Evolutionary conservation across 176 grass and related monocot species (phyloP).

Genomic region (Dactylis glomerata): DNA sequence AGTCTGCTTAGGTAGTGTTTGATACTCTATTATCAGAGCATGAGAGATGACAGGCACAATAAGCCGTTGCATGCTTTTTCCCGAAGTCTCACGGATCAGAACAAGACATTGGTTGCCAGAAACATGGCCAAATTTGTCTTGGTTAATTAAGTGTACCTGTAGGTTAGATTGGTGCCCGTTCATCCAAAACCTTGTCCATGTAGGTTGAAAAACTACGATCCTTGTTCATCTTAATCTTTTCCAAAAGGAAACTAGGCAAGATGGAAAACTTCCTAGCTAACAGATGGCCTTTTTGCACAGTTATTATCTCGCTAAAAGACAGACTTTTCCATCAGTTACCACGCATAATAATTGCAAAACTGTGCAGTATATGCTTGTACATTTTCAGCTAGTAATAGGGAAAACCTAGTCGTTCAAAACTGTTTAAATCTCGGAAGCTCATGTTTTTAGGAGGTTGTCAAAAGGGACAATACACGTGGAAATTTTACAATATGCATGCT

Average conservation of each 20-base stretch:
- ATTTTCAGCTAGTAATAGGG: neutral
- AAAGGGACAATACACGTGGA: neutral
- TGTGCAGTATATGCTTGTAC: neutral
- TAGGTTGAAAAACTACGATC: neutral
- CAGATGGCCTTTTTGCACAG: neutral
- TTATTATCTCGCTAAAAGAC: neutral
- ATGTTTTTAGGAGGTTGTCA: neutral
- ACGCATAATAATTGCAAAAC: neutral
- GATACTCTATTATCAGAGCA: slow-evolving; percentile 18
- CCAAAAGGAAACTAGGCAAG: neutral
- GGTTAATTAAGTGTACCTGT: slow-evolving; percentile 4
- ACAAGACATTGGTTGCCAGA: slow-evolving; percentile 35
- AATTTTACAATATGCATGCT: neutral
- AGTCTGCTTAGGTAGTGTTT: slow-evolving; percentile 5
- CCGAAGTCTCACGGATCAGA: slow-evolving; percentile 18
- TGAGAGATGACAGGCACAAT: slow-evolving; percentile 25
- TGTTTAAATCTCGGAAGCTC: neutral
- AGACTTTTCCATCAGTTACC: neutral
- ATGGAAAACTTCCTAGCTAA: neutral
- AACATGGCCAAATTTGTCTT: slow-evolving; percentile 22
- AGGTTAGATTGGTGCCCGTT: too few relatives aligned
- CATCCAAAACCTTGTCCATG: neutral
- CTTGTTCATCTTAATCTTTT: neutral
- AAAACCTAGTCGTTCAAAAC: neutral
- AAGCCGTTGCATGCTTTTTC: neutral